These are phyloP conservation scores for Akebia trifoliata DNA, from an alignment of 164 flowering plant genomes.

Conservation along the genomic window DNA sequence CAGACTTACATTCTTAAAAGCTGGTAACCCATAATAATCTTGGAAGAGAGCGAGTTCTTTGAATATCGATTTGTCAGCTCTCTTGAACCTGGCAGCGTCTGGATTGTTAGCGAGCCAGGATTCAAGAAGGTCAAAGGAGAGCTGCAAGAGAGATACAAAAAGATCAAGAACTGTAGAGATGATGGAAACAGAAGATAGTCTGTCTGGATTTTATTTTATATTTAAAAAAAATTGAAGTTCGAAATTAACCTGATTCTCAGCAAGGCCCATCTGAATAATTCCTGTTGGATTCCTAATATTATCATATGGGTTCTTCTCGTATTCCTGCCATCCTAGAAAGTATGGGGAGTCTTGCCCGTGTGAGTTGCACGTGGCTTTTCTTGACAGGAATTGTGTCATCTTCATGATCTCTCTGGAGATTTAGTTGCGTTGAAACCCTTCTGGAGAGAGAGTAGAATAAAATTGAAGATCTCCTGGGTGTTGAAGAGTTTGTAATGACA, in stretches of 20 bases:
- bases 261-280: conserved; percentile 85
- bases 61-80: conserved; percentile 27
- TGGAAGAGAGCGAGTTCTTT: conserved; percentile 47
- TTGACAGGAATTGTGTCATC: conserved; percentile 31
- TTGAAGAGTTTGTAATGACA: background rate
- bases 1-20: conserved; percentile 51
- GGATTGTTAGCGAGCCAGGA: conserved; percentile 36
- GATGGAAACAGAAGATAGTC: background rate
- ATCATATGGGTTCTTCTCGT: conserved; percentile 72
- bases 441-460: background rate
- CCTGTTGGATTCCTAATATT: conserved; percentile 45
- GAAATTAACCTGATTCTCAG: conserved; percentile 62
- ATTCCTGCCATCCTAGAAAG: conserved; percentile 77
- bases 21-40: conserved; percentile 45
- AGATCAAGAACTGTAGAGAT: conserved; percentile 54
- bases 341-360: conserved; percentile 80
- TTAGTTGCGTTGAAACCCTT: too few relatives aligned
- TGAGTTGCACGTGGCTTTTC: conserved; percentile 50
- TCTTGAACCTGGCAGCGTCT: conserved; percentile 19
- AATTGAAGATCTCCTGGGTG: too few relatives aligned
- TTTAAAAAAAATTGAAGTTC: background rate
- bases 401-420: background rate
- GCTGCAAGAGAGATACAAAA: conserved; percentile 52
- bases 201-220: background rate
- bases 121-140: conserved; percentile 41